phyloP scores from a whole-genome alignment of 805 yeast species.

The Yarrowia bubula region DNA sequence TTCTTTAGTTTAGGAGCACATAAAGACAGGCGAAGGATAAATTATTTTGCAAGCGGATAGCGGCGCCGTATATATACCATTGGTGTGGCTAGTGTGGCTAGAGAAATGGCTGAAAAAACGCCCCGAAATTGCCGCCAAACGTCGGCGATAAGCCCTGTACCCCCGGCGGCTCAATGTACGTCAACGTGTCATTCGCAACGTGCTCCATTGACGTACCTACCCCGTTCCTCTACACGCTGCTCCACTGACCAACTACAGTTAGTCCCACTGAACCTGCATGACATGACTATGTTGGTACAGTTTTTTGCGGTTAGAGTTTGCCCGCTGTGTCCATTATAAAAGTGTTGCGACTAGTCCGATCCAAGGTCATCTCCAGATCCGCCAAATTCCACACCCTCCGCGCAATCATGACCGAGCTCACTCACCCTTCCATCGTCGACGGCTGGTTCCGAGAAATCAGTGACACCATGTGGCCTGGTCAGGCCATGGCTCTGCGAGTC shows the following conservation, averaged over 20 bases:
- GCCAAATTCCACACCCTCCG: neutral
- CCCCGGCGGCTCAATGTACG: neutral
- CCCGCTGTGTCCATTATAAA: neutral
- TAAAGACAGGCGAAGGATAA: neutral
- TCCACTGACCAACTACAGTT: conserved; percentile 11
- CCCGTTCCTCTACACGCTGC: neutral
- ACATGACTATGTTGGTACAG: conserved; percentile 11
- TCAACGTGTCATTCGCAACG: neutral
- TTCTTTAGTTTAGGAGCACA: conserved; percentile 17
- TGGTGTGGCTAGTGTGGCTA: neutral
- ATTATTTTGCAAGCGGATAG: neutral
- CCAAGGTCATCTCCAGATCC: neutral
- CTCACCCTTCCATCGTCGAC: conserved; percentile 43
- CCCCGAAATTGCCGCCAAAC: neutral
- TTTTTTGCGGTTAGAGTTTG: conserved; percentile 20
- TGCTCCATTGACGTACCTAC: neutral
- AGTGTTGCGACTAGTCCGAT: conserved; percentile 22
- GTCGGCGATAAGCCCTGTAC: neutral
- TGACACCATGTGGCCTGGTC: conserved; percentile 80
- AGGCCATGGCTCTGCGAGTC: conserved; percentile 68
- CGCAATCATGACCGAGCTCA: conserved; percentile 31
- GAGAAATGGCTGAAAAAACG: neutral
- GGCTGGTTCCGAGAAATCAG: conserved; percentile 84
- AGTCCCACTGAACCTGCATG: conserved; percentile 25
- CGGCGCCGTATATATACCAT: neutral